Conservation (phyloP, 2,329 filamentous ascomycete species). For the Cercospora sp. region DNA sequence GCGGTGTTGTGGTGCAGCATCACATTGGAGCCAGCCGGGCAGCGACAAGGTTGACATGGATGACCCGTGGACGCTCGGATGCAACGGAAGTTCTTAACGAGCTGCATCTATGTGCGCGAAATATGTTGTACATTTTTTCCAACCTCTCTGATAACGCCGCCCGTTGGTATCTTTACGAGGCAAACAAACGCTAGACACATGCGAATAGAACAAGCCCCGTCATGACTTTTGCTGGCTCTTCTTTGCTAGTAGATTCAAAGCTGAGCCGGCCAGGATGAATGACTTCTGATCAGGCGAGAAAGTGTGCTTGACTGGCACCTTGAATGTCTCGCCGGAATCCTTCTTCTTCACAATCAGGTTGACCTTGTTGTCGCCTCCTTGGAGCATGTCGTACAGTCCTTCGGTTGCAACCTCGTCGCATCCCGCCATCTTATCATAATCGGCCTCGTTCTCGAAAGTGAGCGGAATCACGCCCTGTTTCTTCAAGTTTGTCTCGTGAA, state of each 20-base stretch:
- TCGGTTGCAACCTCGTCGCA: slow-evolving; percentile 81
- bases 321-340: slow-evolving; percentile 60
- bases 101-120: background rate
- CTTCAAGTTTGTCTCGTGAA: slow-evolving; percentile 95
- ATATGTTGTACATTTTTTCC: background rate
- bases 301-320: slow-evolving; percentile 80
- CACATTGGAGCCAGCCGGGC: background rate
- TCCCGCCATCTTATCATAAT: slow-evolving; percentile 81
- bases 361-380: slow-evolving; percentile 75
- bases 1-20: background rate
- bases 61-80: background rate
- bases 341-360: slow-evolving; percentile 55
- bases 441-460: slow-evolving; percentile 82
- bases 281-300: slow-evolving; percentile 85
- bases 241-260: slow-evolving; percentile 80
- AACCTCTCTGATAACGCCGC: background rate
- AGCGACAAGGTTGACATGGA: background rate
- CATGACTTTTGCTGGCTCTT: slow-evolving; percentile 45
- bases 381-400: slow-evolving; percentile 79
- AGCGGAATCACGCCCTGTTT: slow-evolving; percentile 96
- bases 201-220: background rate
- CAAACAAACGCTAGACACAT: background rate
- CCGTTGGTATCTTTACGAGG: slow-evolving; percentile 5
- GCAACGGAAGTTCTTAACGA: background rate
- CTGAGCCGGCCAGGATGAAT: slow-evolving; percentile 91